These are phyloP conservation scores for Malus hybrid DNA, from an alignment of 331 rosid species.

Conservation along the genomic window DNA sequence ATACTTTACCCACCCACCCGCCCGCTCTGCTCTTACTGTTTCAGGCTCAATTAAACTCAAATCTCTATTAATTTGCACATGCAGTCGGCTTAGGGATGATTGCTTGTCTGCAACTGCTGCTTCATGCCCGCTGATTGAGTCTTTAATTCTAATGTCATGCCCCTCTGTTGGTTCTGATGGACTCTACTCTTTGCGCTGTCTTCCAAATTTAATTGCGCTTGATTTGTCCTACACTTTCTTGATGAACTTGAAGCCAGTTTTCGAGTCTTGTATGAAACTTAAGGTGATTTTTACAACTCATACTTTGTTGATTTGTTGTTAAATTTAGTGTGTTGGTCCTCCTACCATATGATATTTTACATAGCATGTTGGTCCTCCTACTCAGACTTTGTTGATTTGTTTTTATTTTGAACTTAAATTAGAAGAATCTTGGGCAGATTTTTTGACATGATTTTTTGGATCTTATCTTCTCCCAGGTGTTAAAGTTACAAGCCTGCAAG, in stretches of 20 bases:
- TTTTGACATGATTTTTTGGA: not conserved
- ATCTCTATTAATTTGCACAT: constrained; percentile 12
- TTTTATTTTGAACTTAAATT: not conserved
- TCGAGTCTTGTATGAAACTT: constrained; percentile 73
- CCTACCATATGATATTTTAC: not conserved
- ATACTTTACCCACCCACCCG: not conserved
- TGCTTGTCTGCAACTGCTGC: constrained; percentile 90
- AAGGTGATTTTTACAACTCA: constrained; percentile 40
- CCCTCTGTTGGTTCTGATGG: constrained; percentile 80
- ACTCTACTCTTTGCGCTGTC: constrained; percentile 63
- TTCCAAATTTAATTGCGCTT: constrained; percentile 61
- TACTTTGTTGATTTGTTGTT: not conserved
- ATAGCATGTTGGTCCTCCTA: not conserved
- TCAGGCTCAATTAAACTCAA: constrained; percentile 1
- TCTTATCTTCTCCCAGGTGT: constrained; percentile 51
- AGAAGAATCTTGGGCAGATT: not conserved
- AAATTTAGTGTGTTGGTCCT: not conserved
- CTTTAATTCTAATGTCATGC: constrained; percentile 94
- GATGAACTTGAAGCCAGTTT: constrained; percentile 79
- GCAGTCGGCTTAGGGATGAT: constrained; percentile 80
- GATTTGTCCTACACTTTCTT: constrained; percentile 92
- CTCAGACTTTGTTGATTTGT: not conserved
- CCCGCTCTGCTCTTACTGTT: not conserved
- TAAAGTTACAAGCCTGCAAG: constrained; percentile 96
- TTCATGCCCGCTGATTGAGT: constrained; percentile 76